Evolutionary conservation across 169 alveolate genomes (phyloP), one percentile per base, ranked within the genome.

Genomic region (Plasmodium yoelii): DNA sequence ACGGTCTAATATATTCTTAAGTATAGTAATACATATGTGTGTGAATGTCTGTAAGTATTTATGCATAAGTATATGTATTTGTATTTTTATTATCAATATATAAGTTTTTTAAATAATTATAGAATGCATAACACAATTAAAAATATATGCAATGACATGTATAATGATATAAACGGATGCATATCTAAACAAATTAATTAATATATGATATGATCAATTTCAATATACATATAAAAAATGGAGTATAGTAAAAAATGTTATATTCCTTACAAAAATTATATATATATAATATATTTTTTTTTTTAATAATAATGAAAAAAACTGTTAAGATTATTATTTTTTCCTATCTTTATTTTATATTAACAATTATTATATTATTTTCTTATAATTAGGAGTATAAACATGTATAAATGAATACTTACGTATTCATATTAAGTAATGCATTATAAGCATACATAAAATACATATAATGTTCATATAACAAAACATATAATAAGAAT

Each of bases 151-250:
- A 34, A 34, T 34, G 42, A 34, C 42, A 4, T 19, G 42, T 39
- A 53, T 71, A 71, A 71, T 67, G 28, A 71, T 10, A 71, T 39
- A 71, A 44, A 34, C 18, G 44, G 55, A 71, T 34, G 28, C 49
- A 71, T 71, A 49, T 51, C 49, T 51, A 26, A 71, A 71, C 61
- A 71, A 19, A 49, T 71, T 70, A 70, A 51, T 51, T 71, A 71
- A 71, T 49, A 71, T 15, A 26, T 3, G 55, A 42, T 15, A 59
- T 71, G 84, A 49, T 53, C 84, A 71, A 49, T 71, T 53, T 71
- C 59, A 46, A n/a, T 71, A 13, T 71, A 15, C 65, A 57, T 8
- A 18, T 2, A 57, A 57, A 57, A 57, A 12, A 1, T 57, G 65
- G n/a, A 57, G 65, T 57, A 57, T n/a, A 57, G n/a, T 57, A n/a